Evolutionary conservation across 805 yeast genomes (phyloP), one percentile per base, ranked within the genome.

Genomic region (Isabelozyma rhagii): DNA sequence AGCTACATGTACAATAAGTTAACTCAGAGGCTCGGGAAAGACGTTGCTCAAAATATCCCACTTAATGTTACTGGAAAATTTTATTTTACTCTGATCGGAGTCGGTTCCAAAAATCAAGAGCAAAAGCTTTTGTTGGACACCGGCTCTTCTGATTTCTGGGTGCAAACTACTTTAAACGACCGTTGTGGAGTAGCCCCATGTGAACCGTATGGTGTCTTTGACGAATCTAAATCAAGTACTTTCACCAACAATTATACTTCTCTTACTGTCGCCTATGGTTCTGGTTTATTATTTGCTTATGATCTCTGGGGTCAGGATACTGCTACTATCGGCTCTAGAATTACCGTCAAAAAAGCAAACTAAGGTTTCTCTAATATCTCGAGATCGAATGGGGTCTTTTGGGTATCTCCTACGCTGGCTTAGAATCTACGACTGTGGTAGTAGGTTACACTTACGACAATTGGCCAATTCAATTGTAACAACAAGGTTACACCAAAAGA

Each of bases 221-320:
- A 68, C 47, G 42, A 57, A 1, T 49, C 55, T 4, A 41, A 49
- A 4, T 76, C 81, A 1, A 47, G 65, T 2, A 52, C 76, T 5
- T 77, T 63, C 54, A 21, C 53, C 1, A 27, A 39, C 18, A 71
- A 72, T 52, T 48, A 57, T 25, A 62, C 77, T 0, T 44, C 36
- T 2, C 78, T 75, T 51, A 55, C 51, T 29, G 75, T 78, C 51
- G 53, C 60, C 43, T 83, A 82, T 58, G 77, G 76, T 13, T 85
- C 81, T 54, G 69, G 71, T 21, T 64, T 76, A 6, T 9, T 10
- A 4, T 74, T 66, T 51, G 83, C 83, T 8, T 54, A 5, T 11
- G 45, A 38, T 14, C 8, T 28, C 10, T 43, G 34, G 34, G 45
- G 45, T 29, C 53, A 21, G 38, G 45, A 43, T 17, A 43, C 45